Evolutionary conservation across 108 stramenopile genomes (phyloP).

Genomic region (Pseudonitzschia multistriata): DNA sequence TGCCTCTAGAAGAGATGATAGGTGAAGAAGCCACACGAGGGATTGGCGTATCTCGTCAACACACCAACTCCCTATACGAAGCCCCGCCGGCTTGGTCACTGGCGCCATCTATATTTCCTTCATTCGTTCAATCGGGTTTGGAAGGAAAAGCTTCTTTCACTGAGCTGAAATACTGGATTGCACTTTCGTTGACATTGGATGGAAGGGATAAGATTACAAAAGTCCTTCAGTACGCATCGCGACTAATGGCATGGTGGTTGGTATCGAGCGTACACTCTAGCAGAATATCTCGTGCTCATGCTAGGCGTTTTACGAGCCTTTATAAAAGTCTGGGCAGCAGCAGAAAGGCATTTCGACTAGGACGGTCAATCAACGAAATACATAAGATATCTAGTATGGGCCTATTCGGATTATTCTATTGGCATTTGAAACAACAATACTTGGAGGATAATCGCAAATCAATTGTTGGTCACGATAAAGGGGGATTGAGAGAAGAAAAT

Average conservation of each 20-base stretch:
- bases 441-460: constrained; percentile 1
- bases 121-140: constrained; percentile 26
- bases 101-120: constrained; percentile 9
- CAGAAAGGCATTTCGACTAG: constrained; percentile 79
- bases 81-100: background rate
- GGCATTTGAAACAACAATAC: constrained; percentile 35
- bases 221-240: constrained; percentile 61
- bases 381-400: constrained; percentile 62
- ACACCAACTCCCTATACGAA: background rate
- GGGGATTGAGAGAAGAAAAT: background rate
- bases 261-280: background rate
- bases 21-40: background rate
- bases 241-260: constrained; percentile 64
- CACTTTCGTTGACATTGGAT: constrained; percentile 68
- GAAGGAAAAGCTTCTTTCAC: constrained; percentile 30
- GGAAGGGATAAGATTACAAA: constrained; percentile 86
- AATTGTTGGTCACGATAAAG: background rate
- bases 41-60: background rate
- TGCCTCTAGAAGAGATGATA: background rate
- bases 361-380: constrained; percentile 63
- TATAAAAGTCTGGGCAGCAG: constrained; percentile 56
- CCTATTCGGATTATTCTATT: constrained; percentile 34
- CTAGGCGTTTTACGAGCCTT: constrained; percentile 39
- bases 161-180: constrained; percentile 56
- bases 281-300: constrained; percentile 11